Conservation (phyloP, 306 rosid genomes). For the Quillaja saponaria region DNA sequence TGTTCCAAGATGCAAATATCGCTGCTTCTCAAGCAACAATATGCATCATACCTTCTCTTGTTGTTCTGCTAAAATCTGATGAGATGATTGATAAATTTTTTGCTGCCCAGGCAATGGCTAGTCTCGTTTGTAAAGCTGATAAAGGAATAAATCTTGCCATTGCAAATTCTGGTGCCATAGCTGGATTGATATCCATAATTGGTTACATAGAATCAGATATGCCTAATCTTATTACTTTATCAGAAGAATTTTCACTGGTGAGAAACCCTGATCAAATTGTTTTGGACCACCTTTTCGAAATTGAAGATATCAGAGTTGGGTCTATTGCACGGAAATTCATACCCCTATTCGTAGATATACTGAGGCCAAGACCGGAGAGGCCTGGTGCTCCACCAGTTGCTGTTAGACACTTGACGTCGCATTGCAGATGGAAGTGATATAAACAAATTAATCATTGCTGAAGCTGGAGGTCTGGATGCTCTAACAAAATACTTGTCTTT, state of each 20-base stretch:
- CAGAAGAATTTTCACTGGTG: conserved; percentile 79
- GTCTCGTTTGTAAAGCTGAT: conserved; percentile 77
- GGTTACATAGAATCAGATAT: conserved; percentile 76
- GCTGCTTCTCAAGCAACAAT: conserved; percentile 63
- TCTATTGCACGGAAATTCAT: conserved; percentile 85
- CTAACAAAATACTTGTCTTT: conserved; percentile 91
- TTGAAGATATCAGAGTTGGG: conserved; percentile 83
- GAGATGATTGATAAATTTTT: conserved; percentile 79
- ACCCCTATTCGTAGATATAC: conserved; percentile 90
- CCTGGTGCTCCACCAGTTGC: conserved; percentile 92
- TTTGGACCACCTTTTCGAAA: conserved; percentile 76
- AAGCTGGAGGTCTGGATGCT: conserved; percentile 95
- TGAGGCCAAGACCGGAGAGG: conserved; percentile 94
- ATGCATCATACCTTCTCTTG: conserved; percentile 75
- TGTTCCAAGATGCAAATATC: conserved; percentile 76
- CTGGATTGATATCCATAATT: conserved; percentile 76
- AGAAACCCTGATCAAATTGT: conserved; percentile 88
- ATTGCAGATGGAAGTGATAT: conserved; percentile 87
- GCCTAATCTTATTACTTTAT: conserved; percentile 66
- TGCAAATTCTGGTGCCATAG: conserved; percentile 90
- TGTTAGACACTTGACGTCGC: conserved; percentile 76
- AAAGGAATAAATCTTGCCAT: conserved; percentile 80
- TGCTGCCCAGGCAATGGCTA: conserved; percentile 95
- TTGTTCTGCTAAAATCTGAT: conserved; percentile 77
- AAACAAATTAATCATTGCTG: conserved; percentile 83